Base-by-base conservation (phyloP, 139 green algal species). In the Volvox africanus region DNA sequence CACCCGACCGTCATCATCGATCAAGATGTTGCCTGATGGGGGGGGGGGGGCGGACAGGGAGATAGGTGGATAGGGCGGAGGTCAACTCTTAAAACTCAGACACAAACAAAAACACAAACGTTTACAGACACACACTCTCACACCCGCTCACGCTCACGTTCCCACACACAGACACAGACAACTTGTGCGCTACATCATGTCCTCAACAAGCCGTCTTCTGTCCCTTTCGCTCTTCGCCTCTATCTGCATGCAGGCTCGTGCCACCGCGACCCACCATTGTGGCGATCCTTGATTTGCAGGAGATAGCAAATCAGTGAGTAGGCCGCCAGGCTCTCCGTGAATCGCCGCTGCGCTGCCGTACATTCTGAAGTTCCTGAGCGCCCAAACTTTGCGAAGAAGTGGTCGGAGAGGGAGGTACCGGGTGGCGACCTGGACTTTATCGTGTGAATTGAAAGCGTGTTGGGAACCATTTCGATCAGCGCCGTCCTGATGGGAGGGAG, bases 401-500 rank as follows among this genome's bases (percentile, higher is more conserved):
- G 96, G 82, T 98, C 93, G 1, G 92, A 88, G 65, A 99, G 91
- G 37, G 88, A 96, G 77, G 79, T 71, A 78, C 89, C 92, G 11
- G 82, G 30, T 2, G 91, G 86, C 36, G 92, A 95, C 35, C 95
- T 89, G 36, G 92, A 92, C 94, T 99, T 99, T 93, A 99, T 89
- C 13, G 95, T 94, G 94, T 99, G 98, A 30, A 99, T 97, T 67
- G 96, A 99, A 30, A 97, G 93, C 9, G 97, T 94, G 91, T 99
- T 97, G 19, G 97, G 96, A 36, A 99, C 96, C 84, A 99, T 95
- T 94, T 99, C 98, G 61, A 99, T 99, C n/a, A 99, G 93, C 26
- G 98, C 98, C 0, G 98, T 99, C 85, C 96, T 94, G 85, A 61
- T 19, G 14, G 65, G 21, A 73, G 65, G 24, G 6, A 24, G 16